Conservation (phyloP, 176 grass and related monocot genomes). For the Leersia perrieri region DNA sequence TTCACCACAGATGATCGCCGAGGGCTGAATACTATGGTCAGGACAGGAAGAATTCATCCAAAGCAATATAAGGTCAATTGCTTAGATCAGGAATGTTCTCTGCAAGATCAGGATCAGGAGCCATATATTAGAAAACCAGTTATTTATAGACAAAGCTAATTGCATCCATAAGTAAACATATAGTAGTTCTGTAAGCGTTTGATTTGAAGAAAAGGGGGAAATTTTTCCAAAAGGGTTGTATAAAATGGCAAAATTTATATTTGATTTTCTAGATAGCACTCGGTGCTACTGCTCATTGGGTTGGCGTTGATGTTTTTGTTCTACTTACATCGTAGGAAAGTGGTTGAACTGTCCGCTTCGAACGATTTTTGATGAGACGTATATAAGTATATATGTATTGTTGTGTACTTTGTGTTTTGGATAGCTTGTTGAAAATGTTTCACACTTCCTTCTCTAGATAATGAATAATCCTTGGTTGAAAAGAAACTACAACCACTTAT, state of each 20-base stretch:
- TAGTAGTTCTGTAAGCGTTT: conserved; percentile 25
- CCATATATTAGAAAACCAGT: conserved; percentile 6
- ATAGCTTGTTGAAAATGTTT: neutral
- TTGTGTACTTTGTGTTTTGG: neutral
- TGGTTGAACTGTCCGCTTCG: neutral
- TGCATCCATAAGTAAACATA: conserved; percentile 22
- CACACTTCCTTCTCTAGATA: too few relatives aligned
- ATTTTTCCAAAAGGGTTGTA: conserved; percentile 5
- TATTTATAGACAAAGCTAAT: conserved; percentile 18
- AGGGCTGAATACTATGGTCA: neutral
- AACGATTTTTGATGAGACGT: neutral
- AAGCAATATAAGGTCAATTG: neutral
- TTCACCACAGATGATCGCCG: neutral
- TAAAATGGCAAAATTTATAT: conserved; percentile 11
- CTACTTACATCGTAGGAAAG: neutral
- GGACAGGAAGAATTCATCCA: neutral
- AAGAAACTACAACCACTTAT: too few relatives aligned
- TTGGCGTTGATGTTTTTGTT: neutral
- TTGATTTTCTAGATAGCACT: neutral
- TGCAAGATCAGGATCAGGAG: conserved; percentile 1
- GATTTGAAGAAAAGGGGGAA: conserved; percentile 2
- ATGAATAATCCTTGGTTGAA: too few relatives aligned
- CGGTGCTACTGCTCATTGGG: neutral
- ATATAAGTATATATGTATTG: neutral
- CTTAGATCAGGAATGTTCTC: conserved; percentile 8